Percentiles rank a stretch among this genome's conserved stretches.
These are phyloP conservation scores for Pichiaceae sp. DNA, from an alignment of 1,139 yeast species.

Conservation along the genomic window DNA sequence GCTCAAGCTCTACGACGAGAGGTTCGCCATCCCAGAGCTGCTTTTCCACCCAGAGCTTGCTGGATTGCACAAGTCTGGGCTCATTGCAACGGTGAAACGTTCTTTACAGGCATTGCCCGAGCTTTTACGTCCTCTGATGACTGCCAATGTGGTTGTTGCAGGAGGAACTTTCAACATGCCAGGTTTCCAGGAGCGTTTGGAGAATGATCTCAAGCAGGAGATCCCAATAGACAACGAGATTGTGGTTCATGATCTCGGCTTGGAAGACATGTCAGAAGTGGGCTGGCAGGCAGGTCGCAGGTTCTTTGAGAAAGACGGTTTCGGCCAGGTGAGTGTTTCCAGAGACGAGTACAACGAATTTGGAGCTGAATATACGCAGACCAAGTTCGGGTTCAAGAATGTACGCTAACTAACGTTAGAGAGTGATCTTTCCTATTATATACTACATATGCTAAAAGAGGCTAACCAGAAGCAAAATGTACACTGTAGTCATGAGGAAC, in stretches of 20 bases:
- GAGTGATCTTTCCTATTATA: not conserved
- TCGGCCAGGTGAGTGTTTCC: constrained; percentile 53
- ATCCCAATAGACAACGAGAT: constrained; percentile 45
- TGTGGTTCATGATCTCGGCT: constrained; percentile 7
- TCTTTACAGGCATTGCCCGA: constrained; percentile 67
- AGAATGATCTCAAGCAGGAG: constrained; percentile 53
- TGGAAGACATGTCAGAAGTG: constrained; percentile 19
- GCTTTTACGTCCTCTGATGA: constrained; percentile 64
- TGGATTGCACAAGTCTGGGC: constrained; percentile 65
- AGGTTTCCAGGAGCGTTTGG: constrained; percentile 56
- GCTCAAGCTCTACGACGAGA: constrained; percentile 65
- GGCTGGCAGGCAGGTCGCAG: constrained; percentile 53
- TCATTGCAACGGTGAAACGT: constrained; percentile 66
- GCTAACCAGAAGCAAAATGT: constrained; percentile 7
- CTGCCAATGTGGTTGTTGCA: constrained; percentile 67
- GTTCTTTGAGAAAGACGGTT: constrained; percentile 43
- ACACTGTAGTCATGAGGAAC: constrained; percentile 9
- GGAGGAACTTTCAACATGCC: constrained; percentile 79
- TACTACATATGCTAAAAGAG: constrained; percentile 1
- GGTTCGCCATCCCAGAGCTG: constrained; percentile 83
- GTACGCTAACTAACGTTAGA: not conserved
- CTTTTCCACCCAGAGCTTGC: constrained; percentile 82
- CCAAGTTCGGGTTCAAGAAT: constrained; percentile 54
- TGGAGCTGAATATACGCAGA: constrained; percentile 74
- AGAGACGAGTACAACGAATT: constrained; percentile 79